Evolutionary conservation across 2,329 filamentous ascomycete species (phyloP).

Genomic region (Botryotinia globosa): DNA sequence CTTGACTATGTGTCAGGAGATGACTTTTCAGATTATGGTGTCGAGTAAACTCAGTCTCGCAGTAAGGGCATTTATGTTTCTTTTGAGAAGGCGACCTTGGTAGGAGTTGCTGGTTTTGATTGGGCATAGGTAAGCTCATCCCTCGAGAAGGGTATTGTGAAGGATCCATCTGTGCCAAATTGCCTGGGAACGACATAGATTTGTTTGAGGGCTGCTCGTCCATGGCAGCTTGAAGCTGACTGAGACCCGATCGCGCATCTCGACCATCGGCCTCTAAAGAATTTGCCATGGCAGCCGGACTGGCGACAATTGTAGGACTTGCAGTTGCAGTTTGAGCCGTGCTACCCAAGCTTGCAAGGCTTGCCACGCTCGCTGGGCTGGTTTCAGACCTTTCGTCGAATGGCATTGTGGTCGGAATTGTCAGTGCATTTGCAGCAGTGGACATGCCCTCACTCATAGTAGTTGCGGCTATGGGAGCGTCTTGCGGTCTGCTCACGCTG

Average conservation of each 20-base stretch:
- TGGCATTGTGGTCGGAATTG: constrained; percentile 33
- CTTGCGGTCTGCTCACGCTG: constrained; percentile 55
- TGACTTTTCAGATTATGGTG: constrained; percentile 98
- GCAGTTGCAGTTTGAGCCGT: constrained; percentile 38
- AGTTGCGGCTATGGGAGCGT: constrained; percentile 43
- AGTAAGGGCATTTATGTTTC: constrained; percentile 96
- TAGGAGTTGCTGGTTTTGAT: constrained; percentile 45
- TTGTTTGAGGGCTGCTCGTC: constrained; percentile 35
- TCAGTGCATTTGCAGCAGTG: constrained; percentile 35
- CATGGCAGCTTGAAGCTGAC: constrained; percentile 28
- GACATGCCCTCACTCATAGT: constrained; percentile 37
- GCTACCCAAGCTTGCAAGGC: constrained; percentile 36
- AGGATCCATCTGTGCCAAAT: constrained; percentile 32
- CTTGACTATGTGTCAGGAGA: constrained; percentile 93
- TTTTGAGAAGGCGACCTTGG: constrained; percentile 74
- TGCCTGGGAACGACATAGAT: constrained; percentile 37
- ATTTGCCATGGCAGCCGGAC: constrained; percentile 33
- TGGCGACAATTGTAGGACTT: constrained; percentile 36
- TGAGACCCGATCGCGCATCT: constrained; percentile 26
- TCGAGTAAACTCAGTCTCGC: constrained; percentile 92
- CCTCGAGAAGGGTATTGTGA: constrained; percentile 43
- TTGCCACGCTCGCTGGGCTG: constrained; percentile 38
- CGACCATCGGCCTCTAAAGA: constrained; percentile 32
- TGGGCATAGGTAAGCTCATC: constrained; percentile 57
- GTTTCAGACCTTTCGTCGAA: constrained; percentile 36